These are phyloP conservation scores for Akanthomyces muscarius DNA, from an alignment of 2,329 filamentous ascomycete species.

Conservation along the genomic window DNA sequence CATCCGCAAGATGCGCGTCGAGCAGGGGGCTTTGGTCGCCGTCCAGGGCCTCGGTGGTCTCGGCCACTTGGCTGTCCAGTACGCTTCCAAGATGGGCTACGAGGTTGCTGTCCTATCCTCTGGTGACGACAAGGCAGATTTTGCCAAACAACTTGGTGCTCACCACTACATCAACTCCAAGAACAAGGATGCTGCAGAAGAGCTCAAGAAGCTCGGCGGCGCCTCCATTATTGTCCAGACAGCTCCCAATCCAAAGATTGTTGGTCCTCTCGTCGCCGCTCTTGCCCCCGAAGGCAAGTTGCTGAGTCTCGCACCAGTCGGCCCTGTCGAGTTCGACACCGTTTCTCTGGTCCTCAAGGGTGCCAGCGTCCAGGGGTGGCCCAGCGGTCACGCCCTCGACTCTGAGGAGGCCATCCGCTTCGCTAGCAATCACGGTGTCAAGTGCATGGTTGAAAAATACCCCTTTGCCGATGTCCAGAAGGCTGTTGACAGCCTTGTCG, in stretches of 20 bases:
- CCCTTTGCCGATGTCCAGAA: slow-evolving; percentile 48
- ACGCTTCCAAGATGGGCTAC: slow-evolving; percentile 72
- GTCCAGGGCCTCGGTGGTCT: slow-evolving; percentile 71
- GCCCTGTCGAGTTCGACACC: slow-evolving; percentile 42
- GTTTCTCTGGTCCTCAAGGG: slow-evolving; percentile 44
- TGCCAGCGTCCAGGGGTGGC: slow-evolving; percentile 58
- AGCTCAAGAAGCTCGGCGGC: slow-evolving; percentile 55
- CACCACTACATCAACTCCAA: slow-evolving; percentile 48
- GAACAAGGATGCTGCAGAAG: slow-evolving; percentile 43
- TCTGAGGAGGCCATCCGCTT: slow-evolving; percentile 65
- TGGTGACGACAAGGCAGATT: slow-evolving; percentile 62
- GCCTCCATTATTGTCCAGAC: slow-evolving; percentile 60
- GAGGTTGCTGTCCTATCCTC: slow-evolving; percentile 65
- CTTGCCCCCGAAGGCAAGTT: slow-evolving; percentile 54
- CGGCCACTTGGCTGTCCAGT: slow-evolving; percentile 74
- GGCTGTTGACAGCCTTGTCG: slow-evolving; percentile 40
- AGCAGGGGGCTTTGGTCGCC: slow-evolving; percentile 51
- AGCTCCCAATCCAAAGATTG: slow-evolving; percentile 54
- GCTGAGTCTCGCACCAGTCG: slow-evolving; percentile 53
- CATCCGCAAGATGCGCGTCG: slow-evolving; percentile 50
- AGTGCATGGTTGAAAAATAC: slow-evolving; percentile 63
- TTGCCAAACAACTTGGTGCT: slow-evolving; percentile 50
- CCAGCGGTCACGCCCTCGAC: slow-evolving; percentile 60
- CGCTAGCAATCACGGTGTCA: slow-evolving; percentile 55
- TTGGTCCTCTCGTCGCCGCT: slow-evolving; percentile 50